phyloP scores from a whole-genome alignment of 306 rosid genomes.

The Boehmeria nivea region DNA sequence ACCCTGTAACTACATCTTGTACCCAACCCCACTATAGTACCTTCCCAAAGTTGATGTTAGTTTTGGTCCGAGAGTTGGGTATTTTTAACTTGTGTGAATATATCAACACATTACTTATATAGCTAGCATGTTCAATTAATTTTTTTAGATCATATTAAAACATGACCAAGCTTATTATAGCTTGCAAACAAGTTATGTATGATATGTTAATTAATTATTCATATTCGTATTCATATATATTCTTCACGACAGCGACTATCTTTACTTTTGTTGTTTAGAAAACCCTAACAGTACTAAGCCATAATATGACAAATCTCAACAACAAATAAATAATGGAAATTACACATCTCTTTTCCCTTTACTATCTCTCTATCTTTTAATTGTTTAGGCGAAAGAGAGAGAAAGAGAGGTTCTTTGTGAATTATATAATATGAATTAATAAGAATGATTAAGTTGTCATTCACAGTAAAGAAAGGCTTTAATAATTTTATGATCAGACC shows the following conservation, averaged over 20 bases:
- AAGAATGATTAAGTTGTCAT: slow-evolving; percentile 28
- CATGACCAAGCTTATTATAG: background rate
- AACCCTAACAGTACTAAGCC: background rate
- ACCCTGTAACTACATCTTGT: slow-evolving; percentile 13
- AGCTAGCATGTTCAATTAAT: too few relatives aligned
- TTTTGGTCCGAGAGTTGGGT: background rate
- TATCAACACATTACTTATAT: too few relatives aligned
- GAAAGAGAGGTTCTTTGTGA: background rate
- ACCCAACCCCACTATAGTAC: background rate
- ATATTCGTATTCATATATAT: too few relatives aligned
- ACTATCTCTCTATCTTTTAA: background rate
- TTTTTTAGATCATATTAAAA: too few relatives aligned
- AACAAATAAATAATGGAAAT: background rate
- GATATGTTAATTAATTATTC: background rate
- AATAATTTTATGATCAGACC: slow-evolving; percentile 35
- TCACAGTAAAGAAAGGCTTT: slow-evolving; percentile 19
- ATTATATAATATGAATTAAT: too few relatives aligned
- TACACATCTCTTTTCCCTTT: background rate
- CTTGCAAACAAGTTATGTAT: background rate
- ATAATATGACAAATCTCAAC: slow-evolving; percentile 1
- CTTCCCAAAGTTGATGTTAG: too few relatives aligned
- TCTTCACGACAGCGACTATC: background rate
- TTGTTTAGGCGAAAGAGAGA: background rate
- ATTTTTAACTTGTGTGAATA: background rate
- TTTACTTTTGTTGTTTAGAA: background rate